Evolutionary conservation across 1,284 basidiomycete genomes (phyloP), one percentile per base, ranked within the genome.

Genomic region (Melampsora larici-populina): DNA sequence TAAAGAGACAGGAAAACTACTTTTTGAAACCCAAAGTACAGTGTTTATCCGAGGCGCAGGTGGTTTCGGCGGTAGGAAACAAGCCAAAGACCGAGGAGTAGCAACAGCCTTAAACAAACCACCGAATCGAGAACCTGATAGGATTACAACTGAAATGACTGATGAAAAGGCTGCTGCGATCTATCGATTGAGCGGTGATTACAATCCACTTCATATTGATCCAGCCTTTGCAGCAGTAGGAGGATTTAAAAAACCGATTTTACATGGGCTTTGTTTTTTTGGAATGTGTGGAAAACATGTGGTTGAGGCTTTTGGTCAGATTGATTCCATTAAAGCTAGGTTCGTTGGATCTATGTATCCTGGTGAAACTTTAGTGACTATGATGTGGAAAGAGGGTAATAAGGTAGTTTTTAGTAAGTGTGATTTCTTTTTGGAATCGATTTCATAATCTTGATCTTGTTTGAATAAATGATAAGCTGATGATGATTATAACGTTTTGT

Each of bases 251-350:
- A 90, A 90, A 84, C 96, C 96, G 1, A 83, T 87, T 81, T 83
- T 87, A 15, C 87, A 86, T 88, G 90, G 91, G 31, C 88, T 99
- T 6, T 98, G 94, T 86, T 92, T 88, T 63, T 92, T 97, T 88
- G 96, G 96, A 68, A 91, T 98, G 79, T 89, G 94, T 11, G 93
- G 90, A n/a, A 97, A 97, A 86, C 93, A 97, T 83, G 89, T 99
- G 62, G 85, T 92, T 82, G 91, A 95, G 85, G 87, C 90, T 1
- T 99, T 89, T 83, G 96, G 96, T 33, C 85, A 88, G 9, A 96
- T 88, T 86, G 89, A 90, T 82, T 93, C 97, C 84, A 97, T 99
- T 87, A 99, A 99, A 89, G 94, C 94, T 79, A 89, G 96, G 72
- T 94, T 96, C 84, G 88, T 90, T 0, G 92, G 92, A n/a, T 89